Evolutionary conservation across 768 basidiomycete species (phyloP), one percentile per base, ranked within the genome.

Genomic region (Macrolepiota dolichaula): DNA sequence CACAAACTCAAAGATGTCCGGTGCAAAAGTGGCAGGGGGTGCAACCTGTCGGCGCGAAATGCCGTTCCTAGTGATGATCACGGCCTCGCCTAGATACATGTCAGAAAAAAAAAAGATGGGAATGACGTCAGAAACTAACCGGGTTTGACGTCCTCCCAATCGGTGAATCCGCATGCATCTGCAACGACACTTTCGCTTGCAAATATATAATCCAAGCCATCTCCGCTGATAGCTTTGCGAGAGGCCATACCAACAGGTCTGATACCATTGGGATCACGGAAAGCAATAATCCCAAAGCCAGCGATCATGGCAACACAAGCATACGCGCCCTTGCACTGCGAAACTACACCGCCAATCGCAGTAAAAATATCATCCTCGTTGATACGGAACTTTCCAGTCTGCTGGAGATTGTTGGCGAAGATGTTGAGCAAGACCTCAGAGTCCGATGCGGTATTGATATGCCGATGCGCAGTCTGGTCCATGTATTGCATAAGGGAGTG

Each of bases 291-390:
- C 0, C 97, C 97, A 72, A 98, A 98, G 40, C 97, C 97, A 29
- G 97, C 96, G 42, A 99, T 84, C 97, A 99, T 98, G n/a, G 92
- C 94, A 11, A 95, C 90, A 70, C 96, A 98, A 1, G 96, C 96
- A 73, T 98, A 99, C 1, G 94, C 96, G 51, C 97, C 97, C 68
- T 83, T 89, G 72, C 88, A 89, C 64, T 94, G 88, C 60, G 82
- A 76, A 89, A 95, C 98, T 73, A 98, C 83, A 6, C 91, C 90
- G 12, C 90, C 83, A 57, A 98, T 87, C 35, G 97, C 96, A 15
- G 87, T 92, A 75, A 99, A 98, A 66, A 99, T 97, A 74, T 99
- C 97, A 67, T 99, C 97, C 71, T 98, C 96, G 71, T 98, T 98
- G 78, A 98, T 99, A 63, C 95, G 92, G 76, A 98, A 96, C 74